Evolutionary conservation across 1,139 yeast species (phyloP), one percentile per base, ranked within the genome.

Genomic region (Yamadazyma kanchanaburiensis): DNA sequence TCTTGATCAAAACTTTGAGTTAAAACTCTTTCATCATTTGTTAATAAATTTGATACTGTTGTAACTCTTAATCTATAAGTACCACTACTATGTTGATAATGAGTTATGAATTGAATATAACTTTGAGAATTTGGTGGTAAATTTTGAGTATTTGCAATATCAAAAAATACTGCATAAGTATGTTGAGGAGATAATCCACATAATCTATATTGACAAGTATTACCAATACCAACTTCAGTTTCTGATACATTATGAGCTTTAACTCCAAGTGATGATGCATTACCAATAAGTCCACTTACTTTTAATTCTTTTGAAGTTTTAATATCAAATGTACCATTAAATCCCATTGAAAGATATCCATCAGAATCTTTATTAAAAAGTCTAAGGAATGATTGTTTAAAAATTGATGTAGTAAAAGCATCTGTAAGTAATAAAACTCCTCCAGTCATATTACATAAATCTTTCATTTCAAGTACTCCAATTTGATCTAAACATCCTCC

Each of bases 401-500:
- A 91, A 48, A 91, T 91, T 4, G 97, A 83, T 6, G 98, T 91
- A 25, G 96, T 88, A 65, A 94, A 94, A 6, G 97, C 94, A 68
- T 91, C 99, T 2, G 95, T 74, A 47, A 91, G 75, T 33, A 91
- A 77, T 52, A 94, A 69, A 21, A 85, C 84, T 60, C 99, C 99
- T 48, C 98, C 98, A 17, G 97, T 91, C 47, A 77, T 70, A 62
- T 87, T 86, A 37, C 95, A 75, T 48, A 94, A 67, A 37, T 84
- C 74, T 60, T 87, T 86, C 97, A 91, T 91, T 66, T 91, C 99
- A 47, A 84, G 81, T 75, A 91, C 81, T 56, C 99, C 99, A 43
- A 89, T 85, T 69, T 91, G 98, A 63, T 91, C 99, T 55, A 88
- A 89, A 63, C 96, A 88, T 38, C 98, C 98, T 22, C 95, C 97